Conservation (phyloP, 163 green algal species). For the Picocystis sp. region DNA sequence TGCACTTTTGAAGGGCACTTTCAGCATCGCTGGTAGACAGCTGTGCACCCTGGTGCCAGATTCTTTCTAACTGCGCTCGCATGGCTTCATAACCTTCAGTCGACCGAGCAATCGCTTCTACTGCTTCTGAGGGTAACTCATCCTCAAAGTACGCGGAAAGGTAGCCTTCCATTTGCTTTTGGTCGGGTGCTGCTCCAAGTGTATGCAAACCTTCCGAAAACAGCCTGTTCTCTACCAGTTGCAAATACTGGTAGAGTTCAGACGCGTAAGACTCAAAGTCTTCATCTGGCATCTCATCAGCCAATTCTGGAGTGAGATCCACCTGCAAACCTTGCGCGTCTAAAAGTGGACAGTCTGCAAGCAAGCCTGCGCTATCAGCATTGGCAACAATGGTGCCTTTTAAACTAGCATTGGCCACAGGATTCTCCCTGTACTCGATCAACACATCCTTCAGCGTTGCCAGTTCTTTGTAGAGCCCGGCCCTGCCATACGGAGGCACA, state of each 20-base stretch:
- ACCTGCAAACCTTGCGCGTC: not conserved
- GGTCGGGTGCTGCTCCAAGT: constrained; percentile 47
- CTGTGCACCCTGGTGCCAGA: not conserved
- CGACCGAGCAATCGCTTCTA: constrained; percentile 38
- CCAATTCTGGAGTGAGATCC: constrained; percentile 8
- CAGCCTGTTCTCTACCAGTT: constrained; percentile 67
- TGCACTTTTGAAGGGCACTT: no score
- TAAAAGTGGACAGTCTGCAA: constrained; percentile 1
- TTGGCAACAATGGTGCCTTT: constrained; percentile 32
- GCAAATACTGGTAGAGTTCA: constrained; percentile 52
- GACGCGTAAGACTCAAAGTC: constrained; percentile 42
- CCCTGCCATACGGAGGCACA: constrained; percentile 32
- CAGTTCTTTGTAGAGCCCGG: constrained; percentile 92
- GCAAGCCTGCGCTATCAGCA: constrained; percentile 1
- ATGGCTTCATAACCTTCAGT: not conserved
- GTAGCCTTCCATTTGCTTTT: constrained; percentile 45
- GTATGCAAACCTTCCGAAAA: constrained; percentile 87
- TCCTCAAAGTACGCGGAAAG: constrained; percentile 67
- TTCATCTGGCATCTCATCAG: constrained; percentile 4
- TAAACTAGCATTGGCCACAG: constrained; percentile 23
- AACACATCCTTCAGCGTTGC: constrained; percentile 57
- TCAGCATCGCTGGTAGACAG: no score
- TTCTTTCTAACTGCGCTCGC: constrained; percentile 10
- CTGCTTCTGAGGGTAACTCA: constrained; percentile 31
- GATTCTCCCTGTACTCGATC: constrained; percentile 24